Conservation (phyloP, 2,329 filamentous ascomycete genomes). For the Phaeophleospora eucalypticola region DNA sequence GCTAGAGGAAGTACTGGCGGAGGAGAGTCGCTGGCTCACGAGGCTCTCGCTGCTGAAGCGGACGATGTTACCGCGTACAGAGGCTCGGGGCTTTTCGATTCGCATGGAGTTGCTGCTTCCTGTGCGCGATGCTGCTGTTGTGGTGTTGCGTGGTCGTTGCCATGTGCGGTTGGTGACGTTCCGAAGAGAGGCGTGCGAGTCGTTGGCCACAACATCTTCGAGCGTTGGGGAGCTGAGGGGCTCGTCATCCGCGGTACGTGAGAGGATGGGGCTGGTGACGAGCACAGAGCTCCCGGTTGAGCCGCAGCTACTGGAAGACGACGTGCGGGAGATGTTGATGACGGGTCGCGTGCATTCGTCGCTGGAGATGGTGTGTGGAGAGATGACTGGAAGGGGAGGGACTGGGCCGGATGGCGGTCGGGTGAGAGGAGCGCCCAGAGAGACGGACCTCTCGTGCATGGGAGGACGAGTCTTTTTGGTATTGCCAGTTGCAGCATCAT, state of each 20-base stretch:
- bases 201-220: constrained; percentile 25
- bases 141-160: constrained; percentile 32
- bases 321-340: constrained; percentile 35
- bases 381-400: constrained; percentile 40
- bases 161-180: constrained; percentile 36
- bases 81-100: constrained; percentile 23
- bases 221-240: constrained; percentile 24
- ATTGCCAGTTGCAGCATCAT: constrained; percentile 6
- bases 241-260: constrained; percentile 15
- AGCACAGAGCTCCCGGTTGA: constrained; percentile 42
- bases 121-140: constrained; percentile 21
- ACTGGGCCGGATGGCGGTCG: constrained; percentile 40
- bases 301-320: constrained; percentile 39
- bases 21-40: constrained; percentile 20
- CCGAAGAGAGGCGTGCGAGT: constrained; percentile 31
- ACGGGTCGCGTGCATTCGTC: constrained; percentile 13
- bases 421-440: constrained; percentile 34
- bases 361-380: constrained; percentile 9
- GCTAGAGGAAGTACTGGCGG: constrained; percentile 18
- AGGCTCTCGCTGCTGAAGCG: constrained; percentile 24
- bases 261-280: constrained; percentile 35
- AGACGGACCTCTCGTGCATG: constrained; percentile 31
- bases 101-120: constrained; percentile 22
- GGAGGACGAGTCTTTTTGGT: constrained; percentile 15
- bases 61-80: constrained; percentile 26